These are phyloP conservation scores for Ceratobasidium sp. DNA, from an alignment of 1,284 basidiomycete genomes.

Conservation along the genomic window DNA sequence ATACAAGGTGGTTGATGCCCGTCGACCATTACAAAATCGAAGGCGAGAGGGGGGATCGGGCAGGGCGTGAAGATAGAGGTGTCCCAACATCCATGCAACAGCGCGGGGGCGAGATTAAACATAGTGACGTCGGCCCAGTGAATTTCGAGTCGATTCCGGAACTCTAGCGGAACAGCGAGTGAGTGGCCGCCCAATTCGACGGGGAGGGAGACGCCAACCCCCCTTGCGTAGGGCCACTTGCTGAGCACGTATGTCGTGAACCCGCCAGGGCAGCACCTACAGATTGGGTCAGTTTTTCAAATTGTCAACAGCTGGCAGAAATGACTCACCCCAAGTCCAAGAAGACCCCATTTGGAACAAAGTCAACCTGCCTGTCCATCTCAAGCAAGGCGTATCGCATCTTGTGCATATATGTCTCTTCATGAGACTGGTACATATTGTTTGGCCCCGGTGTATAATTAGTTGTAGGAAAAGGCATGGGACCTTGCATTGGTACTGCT, in stretches of 20 bases:
- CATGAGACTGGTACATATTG: conserved; percentile 32
- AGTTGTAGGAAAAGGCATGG: background rate
- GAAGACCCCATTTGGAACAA: conserved; percentile 36
- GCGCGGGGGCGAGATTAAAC: conserved; percentile 36
- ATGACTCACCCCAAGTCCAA: conserved; percentile 37
- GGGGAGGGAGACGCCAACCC: conserved; percentile 43
- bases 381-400: conserved; percentile 32
- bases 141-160: conserved; percentile 33
- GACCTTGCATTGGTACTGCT: background rate
- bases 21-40: conserved; percentile 56
- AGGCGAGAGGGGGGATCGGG: conserved; percentile 46
- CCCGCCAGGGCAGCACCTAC: conserved; percentile 45
- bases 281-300: background rate
- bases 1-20: conserved; percentile 52
- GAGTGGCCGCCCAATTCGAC: conserved; percentile 44
- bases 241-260: conserved; percentile 42
- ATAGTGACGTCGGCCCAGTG: conserved; percentile 43
- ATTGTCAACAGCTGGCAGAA: background rate
- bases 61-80: conserved; percentile 34
- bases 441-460: conserved; percentile 9
- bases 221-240: conserved; percentile 32
- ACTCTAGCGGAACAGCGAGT: conserved; percentile 22
- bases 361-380: conserved; percentile 29
- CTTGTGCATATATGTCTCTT: conserved; percentile 41
- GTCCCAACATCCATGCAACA: conserved; percentile 31